These are phyloP conservation scores for Lactarius psammicola DNA, from an alignment of 768 basidiomycete genomes.

Conservation along the genomic window DNA sequence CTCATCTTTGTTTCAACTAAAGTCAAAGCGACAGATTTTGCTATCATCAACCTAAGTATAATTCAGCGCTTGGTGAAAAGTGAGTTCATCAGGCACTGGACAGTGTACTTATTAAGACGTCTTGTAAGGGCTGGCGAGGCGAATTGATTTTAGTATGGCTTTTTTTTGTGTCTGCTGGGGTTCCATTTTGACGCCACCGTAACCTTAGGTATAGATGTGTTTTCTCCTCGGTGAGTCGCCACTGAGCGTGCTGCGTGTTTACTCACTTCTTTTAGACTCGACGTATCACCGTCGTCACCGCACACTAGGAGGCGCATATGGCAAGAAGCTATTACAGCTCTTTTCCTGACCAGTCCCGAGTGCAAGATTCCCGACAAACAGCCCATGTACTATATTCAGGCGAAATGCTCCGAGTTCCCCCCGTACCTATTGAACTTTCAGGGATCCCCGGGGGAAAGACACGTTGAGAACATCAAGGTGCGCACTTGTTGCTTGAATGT, in stretches of 20 bases:
- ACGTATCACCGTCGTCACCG: conserved; percentile 52
- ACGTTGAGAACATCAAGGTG: conserved; percentile 78
- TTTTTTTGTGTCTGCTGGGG: background rate
- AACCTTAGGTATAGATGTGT: conserved; percentile 67
- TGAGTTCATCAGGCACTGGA: conserved; percentile 36
- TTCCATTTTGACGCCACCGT: conserved; percentile 1
- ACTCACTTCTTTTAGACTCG: conserved; percentile 43
- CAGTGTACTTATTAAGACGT: background rate
- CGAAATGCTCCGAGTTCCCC: conserved; percentile 55
- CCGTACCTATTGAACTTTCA: conserved; percentile 67
- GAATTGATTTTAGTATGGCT: conserved; percentile 73
- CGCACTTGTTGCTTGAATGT: background rate
- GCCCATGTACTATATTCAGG: conserved; percentile 57
- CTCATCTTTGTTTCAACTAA: conserved; percentile 21
- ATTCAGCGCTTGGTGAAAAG: conserved; percentile 61
- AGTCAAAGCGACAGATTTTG: conserved; percentile 52
- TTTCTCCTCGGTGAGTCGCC: conserved; percentile 60
- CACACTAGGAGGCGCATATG: conserved; percentile 72
- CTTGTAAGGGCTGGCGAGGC: conserved; percentile 49
- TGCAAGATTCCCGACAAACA: conserved; percentile 59
- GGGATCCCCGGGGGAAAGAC: conserved; percentile 65
- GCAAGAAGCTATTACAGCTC: conserved; percentile 71
- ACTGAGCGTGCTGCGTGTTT: background rate
- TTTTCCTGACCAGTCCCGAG: conserved; percentile 59
- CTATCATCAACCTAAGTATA: conserved; percentile 51